Conservation (phyloP, 768 basidiomycete species). For the Phlebiopsis flavidoalba region DNA sequence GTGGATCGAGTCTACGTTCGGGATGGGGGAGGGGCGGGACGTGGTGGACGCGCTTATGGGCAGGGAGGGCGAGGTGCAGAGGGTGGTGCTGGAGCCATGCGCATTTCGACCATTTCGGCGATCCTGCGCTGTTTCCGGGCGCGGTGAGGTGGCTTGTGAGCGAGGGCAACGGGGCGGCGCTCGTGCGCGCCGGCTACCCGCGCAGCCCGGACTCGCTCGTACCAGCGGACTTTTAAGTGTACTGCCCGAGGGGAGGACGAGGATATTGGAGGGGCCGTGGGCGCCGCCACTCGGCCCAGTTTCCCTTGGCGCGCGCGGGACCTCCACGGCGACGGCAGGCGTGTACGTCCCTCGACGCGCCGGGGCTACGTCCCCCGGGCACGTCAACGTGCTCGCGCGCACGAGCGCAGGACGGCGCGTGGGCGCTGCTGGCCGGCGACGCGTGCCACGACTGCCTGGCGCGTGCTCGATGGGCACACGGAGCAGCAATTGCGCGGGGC, state of each 20-base stretch:
- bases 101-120: constrained; percentile 53
- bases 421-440: constrained; percentile 53
- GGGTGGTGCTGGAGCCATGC: too few species aligned
- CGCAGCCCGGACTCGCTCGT: constrained; percentile 30
- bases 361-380: constrained; percentile 54
- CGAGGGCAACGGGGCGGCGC: constrained; percentile 27
- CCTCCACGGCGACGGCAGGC: constrained; percentile 53
- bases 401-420: constrained; percentile 47
- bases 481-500: constrained; percentile 30
- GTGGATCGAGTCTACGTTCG: too few species aligned
- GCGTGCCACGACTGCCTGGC: constrained; percentile 52
- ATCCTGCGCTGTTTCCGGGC: constrained; percentile 38
- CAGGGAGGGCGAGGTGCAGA: too few species aligned
- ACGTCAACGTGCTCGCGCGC: constrained; percentile 49
- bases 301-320: constrained; percentile 49
- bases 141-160: constrained; percentile 46
- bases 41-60: too few species aligned
- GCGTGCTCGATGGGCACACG: constrained; percentile 43
- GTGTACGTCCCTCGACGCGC: constrained; percentile 53
- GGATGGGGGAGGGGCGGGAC: too few species aligned
- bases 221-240: constrained; percentile 32
- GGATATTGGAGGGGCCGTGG: constrained; percentile 13
- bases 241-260: constrained; percentile 20
- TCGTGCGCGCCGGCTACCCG: constrained; percentile 40
- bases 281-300: constrained; percentile 42